Evolutionary conservation across 331 rosid species (phyloP).

Genomic region (Dryas integrifolia): DNA sequence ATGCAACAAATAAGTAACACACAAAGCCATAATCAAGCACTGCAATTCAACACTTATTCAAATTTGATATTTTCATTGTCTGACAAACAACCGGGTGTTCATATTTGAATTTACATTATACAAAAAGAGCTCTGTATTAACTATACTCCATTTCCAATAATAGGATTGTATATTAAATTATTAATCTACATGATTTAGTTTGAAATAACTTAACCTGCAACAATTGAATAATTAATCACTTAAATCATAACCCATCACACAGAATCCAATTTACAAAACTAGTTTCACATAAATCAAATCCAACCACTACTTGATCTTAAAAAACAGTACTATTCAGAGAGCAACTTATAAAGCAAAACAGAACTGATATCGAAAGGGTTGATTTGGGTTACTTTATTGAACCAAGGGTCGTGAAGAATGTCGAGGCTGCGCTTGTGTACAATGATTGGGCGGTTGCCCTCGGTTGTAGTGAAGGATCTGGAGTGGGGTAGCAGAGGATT

Average conservation of each 20-base stretch:
- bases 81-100: neutral
- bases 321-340: neutral
- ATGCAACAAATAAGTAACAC: neutral
- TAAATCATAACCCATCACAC: neutral
- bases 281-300: neutral
- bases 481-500: slow-evolving; percentile 33
- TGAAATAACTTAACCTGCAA: neutral
- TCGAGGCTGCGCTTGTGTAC: slow-evolving; percentile 93
- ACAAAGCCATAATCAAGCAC: neutral
- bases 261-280: neutral
- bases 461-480: slow-evolving; percentile 71
- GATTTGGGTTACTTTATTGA: slow-evolving; percentile 58
- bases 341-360: neutral
- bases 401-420: slow-evolving; percentile 98
- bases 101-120: neutral
- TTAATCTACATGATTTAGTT: neutral
- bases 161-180: no score
- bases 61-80: neutral
- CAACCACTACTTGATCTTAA: neutral
- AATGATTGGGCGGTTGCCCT: slow-evolving; percentile 75
- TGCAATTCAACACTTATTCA: neutral
- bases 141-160: no score
- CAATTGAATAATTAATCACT: neutral
- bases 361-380: neutral
- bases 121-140: neutral